phyloP scores from a whole-genome alignment of 1,284 basidiomycete genomes.

The Boletus smithii region DNA sequence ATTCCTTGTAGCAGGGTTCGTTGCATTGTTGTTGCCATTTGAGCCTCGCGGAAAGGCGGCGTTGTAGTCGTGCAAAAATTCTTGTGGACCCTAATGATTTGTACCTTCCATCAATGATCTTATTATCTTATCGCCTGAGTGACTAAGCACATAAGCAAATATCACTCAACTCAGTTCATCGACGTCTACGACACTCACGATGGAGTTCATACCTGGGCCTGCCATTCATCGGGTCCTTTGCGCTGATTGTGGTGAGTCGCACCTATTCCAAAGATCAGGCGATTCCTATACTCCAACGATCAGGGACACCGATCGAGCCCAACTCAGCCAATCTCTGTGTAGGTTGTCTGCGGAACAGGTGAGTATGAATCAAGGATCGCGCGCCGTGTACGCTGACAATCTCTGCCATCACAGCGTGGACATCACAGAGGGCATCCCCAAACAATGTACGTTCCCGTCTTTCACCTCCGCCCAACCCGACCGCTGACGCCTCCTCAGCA shows the following conservation, averaged over 20 bases:
- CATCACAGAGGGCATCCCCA: conserved; percentile 97
- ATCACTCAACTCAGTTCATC: background rate
- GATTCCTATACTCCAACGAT: conserved; percentile 5
- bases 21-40: conserved; percentile 68
- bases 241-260: conserved; percentile 70
- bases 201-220: conserved; percentile 74
- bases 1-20: conserved; percentile 57
- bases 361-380: conserved; percentile 25
- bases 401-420: conserved; percentile 80
- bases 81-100: too few species aligned
- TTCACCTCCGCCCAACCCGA: background rate
- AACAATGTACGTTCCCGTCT: conserved; percentile 63
- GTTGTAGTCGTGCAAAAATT: conserved; percentile 25
- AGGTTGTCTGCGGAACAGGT: conserved; percentile 86
- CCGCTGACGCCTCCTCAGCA: conserved; percentile 44
- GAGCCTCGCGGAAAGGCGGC: conserved; percentile 67
- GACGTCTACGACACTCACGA: conserved; percentile 28
- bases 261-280: conserved; percentile 1
- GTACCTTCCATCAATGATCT: conserved; percentile 7
- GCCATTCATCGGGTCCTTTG: conserved; percentile 76
- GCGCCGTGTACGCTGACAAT: conserved; percentile 5
- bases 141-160: conserved; percentile 21
- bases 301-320: conserved; percentile 90
- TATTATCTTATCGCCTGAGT: conserved; percentile 6
- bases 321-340: conserved; percentile 97